These are phyloP conservation scores for Colletotrichum falcatum DNA, from an alignment of 2,329 filamentous ascomycete genomes.

Conservation along the genomic window DNA sequence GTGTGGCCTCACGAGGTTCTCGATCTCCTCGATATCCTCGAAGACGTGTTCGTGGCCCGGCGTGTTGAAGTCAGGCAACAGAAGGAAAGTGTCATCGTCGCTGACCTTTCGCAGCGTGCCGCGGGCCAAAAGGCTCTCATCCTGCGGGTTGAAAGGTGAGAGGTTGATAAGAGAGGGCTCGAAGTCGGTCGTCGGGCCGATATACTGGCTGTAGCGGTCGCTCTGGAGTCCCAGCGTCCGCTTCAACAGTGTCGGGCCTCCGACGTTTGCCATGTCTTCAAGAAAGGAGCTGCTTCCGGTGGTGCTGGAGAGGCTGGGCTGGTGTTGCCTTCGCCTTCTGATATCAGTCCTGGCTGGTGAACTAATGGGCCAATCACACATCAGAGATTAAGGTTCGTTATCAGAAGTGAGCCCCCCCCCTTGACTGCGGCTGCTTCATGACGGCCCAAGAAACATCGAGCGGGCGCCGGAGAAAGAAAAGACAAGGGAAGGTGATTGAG, in stretches of 20 bases:
- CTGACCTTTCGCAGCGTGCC: constrained; percentile 81
- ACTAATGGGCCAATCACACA: constrained; percentile 64
- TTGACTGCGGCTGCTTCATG: constrained; percentile 29
- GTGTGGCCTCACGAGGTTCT: constrained; percentile 80
- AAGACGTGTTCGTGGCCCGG: constrained; percentile 77
- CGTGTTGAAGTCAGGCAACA: constrained; percentile 80
- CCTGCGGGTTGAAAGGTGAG: constrained; percentile 82
- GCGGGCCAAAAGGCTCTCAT: constrained; percentile 80
- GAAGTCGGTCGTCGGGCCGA: constrained; percentile 85
- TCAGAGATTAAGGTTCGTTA: constrained; percentile 53
- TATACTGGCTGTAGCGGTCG: constrained; percentile 85
- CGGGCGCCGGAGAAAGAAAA: constrained; percentile 31
- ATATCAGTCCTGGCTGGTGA: constrained; percentile 68
- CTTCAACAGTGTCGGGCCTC: constrained; percentile 73
- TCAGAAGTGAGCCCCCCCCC: constrained; percentile 33
- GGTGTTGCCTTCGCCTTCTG: constrained; percentile 64
- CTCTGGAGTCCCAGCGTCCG: constrained; percentile 80
- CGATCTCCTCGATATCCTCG: constrained; percentile 78
- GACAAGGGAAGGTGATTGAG: constrained; percentile 24
- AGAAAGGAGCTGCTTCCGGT: constrained; percentile 72
- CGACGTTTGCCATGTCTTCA: constrained; percentile 78
- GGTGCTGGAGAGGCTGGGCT: constrained; percentile 71
- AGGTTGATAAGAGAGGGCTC: constrained; percentile 86
- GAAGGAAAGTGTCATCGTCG: constrained; percentile 82
- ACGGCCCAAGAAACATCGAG: constrained; percentile 27